phyloP scores from a whole-genome alignment of 2,329 filamentous ascomycete species.

The Colletotrichum sp. region DNA sequence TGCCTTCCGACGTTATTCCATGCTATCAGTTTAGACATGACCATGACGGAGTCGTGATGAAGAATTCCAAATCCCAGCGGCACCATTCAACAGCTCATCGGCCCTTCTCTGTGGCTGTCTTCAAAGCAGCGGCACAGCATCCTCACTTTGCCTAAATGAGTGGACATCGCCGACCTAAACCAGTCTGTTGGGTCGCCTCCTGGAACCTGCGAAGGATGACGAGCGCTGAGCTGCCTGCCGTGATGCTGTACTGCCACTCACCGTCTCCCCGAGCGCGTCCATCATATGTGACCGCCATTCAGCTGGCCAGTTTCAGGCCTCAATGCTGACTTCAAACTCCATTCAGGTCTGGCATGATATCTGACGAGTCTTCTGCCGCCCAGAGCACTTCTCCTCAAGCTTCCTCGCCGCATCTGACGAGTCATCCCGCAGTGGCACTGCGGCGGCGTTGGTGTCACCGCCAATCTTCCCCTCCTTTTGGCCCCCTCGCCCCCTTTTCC shows the following conservation, averaged over 20 bases:
- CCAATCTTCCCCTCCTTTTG: slow-evolving; percentile 29
- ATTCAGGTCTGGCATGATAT: neutral
- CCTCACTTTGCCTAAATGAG: neutral
- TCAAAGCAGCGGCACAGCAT: neutral
- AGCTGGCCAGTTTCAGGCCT: neutral
- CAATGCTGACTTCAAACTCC: neutral
- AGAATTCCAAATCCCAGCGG: neutral
- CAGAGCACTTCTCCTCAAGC: neutral
- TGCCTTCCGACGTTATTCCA: neutral
- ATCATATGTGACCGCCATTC: neutral
- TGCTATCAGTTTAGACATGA: neutral
- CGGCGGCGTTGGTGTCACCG: slow-evolving; percentile 25
- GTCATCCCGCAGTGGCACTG: neutral
- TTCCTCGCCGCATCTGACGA: neutral
- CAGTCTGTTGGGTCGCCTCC: neutral
- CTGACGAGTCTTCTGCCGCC: neutral
- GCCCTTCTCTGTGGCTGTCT: neutral
- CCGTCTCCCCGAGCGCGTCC: neutral
- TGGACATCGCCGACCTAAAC: neutral
- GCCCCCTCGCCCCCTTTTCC: neutral
- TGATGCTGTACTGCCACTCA: neutral
- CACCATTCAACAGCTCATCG: neutral
- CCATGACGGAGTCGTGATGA: neutral
- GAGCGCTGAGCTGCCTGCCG: neutral
- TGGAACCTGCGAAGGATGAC: neutral